Base-by-base conservation (phyloP, 352 stramenopile species). In the Pythium pyrilobum region DNA sequence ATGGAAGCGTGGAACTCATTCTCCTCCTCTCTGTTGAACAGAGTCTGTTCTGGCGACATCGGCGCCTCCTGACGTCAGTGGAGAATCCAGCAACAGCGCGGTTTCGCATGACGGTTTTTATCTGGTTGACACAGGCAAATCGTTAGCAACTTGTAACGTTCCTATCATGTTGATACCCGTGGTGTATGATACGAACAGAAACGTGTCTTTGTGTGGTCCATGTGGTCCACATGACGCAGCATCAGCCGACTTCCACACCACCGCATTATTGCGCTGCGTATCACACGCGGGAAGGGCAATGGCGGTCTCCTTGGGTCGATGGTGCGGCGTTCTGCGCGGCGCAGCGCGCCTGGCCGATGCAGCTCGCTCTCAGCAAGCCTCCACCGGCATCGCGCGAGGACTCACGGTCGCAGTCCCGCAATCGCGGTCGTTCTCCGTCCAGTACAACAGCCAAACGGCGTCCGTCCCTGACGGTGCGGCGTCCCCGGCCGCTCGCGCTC, bases 391-490 rank as follows among this genome's bases (percentile, higher is more conserved):
- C 25, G 2, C n/a, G 27, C 27, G 2, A 11, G 2, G 1, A 5
- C 21, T 18, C 3, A 6, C 16, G 15, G n/a, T 1, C 20, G 12
- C 52, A 34, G 23, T 15, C 27, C 24, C 31, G 36, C 29, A 29
- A 32, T 47, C 31, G 18, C 52, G 52, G 34, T 46, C 43, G 52
- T 53, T 60, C 40, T 53, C 52, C 34, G 43, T 32, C 29, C 52
- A 60, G 23, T 10, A 31, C 10, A 11, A 48, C 39, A 48, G 32
- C 43, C 52, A 47, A 18, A 31, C 32, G 16, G 33, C 23, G 18
- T 11, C 21, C 20, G 4, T 21, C 4, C 6, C 23, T 7, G 40
- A 33, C 40, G 10, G 32, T 5, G 2, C 21, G 13, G 32, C 40
- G 2, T 5, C 20, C 10, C 32, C 24, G 29, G 4, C 23, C 28